Conservation (phyloP, 345 rosid genomes). For the Ceriops zippeliana region DNA sequence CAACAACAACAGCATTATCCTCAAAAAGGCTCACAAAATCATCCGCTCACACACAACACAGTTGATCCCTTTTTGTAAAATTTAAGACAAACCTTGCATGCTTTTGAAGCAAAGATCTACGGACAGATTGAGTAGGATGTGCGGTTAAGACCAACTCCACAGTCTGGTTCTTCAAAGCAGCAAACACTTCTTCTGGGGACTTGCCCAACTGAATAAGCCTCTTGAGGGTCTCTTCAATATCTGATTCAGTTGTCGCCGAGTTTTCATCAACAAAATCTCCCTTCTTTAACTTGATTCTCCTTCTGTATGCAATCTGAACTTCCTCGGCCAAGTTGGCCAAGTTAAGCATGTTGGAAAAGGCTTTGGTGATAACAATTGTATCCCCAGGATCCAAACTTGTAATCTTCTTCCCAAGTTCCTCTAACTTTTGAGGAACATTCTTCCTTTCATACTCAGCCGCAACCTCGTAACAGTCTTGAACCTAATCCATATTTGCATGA, state of each 20-base stretch:
- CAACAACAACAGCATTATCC: not conserved
- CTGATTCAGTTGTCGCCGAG: conserved; percentile 30
- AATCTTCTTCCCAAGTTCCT: conserved; percentile 29
- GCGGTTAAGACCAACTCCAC: conserved; percentile 34
- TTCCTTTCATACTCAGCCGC: conserved; percentile 35
- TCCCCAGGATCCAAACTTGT: conserved; percentile 39
- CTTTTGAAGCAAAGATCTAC: conserved; percentile 72
- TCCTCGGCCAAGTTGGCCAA: conserved; percentile 34
- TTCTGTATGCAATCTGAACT: conserved; percentile 30
- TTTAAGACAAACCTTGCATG: conserved; percentile 61
- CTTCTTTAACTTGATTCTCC: conserved; percentile 32
- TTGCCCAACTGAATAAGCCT: conserved; percentile 24
- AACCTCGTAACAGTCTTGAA: conserved; percentile 35
- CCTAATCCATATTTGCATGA: conserved; percentile 1
- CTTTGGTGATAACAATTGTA: conserved; percentile 29
- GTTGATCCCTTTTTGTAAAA: not conserved
- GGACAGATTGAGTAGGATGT: conserved; percentile 36
- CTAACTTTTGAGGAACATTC: conserved; percentile 25
- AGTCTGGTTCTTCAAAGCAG: conserved; percentile 32
- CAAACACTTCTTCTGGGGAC: conserved; percentile 31
- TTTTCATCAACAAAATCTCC: conserved; percentile 36
- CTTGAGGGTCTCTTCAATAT: conserved; percentile 33
- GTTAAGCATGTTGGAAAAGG: conserved; percentile 35
- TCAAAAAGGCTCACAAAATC: not conserved
- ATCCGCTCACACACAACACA: not conserved